Conservation (phyloP, 305 asterid genomes). For the Rubia peregrina region DNA sequence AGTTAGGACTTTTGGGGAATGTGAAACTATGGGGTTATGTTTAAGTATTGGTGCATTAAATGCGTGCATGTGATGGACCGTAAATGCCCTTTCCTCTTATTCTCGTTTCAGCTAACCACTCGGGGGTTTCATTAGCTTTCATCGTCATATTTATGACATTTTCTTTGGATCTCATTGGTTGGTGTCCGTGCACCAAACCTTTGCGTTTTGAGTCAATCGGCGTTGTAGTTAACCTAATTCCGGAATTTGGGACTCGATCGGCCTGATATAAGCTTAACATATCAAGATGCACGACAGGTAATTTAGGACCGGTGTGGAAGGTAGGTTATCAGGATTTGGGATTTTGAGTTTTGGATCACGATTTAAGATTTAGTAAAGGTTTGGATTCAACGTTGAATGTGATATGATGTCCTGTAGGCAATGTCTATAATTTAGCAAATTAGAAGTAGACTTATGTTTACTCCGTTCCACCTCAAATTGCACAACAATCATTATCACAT, state of each 20-base stretch:
- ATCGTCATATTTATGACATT: background rate
- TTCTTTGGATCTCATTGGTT: background rate
- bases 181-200: background rate
- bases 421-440: too few relatives aligned
- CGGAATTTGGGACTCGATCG: background rate
- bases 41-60: slow-evolving; percentile 10
- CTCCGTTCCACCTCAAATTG: too few relatives aligned
- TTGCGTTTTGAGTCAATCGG: background rate
- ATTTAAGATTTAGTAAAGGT: too few relatives aligned
- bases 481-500: too few relatives aligned
- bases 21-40: slow-evolving; percentile 1
- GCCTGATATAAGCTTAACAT: background rate
- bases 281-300: background rate
- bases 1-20: background rate
- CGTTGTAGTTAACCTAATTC: background rate
- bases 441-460: too few relatives aligned
- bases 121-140: slow-evolving; percentile 9
- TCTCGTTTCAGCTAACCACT: background rate
- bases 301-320: too few relatives aligned
- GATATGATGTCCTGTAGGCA: too few relatives aligned
- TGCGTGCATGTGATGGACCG: slow-evolving; percentile 19
- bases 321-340: too few relatives aligned
- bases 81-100: slow-evolving; percentile 13
- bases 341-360: too few relatives aligned
- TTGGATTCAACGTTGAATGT: too few relatives aligned